Evolutionary conservation across 176 grass and related monocot species (phyloP), one percentile per base, ranked within the genome.

Genomic region (Lolium multiflorum): DNA sequence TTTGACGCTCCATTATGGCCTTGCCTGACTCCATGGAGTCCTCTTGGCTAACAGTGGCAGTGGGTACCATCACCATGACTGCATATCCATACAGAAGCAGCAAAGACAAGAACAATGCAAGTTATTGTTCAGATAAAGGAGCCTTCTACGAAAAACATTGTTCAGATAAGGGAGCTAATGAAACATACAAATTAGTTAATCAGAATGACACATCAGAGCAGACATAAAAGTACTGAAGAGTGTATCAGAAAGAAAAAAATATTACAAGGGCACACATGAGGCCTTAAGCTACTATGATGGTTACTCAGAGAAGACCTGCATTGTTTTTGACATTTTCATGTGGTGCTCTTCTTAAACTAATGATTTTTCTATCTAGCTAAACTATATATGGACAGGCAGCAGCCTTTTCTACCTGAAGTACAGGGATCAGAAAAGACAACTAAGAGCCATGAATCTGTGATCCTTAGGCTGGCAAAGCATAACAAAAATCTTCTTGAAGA

Each of bases 31-130:
- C 90, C 71, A 82, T 74, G 78, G 81, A 87, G 46, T 82, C 87
- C 24, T 93, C 81, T 81, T 89, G 66, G 58, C 84, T 78, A 28
- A 63, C 60, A 78, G 84, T 64, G 7, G 65, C 59, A 9, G 83
- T 54, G 86, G 54, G 75, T 81, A 89, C 81, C 59, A 86, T 91
- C 51, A 81, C 83, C 88, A 94, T 95, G 43, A 93, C 83, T 83
- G 90, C 89, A 64, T 85, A 86, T 51, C 71, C 85, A 21, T 63
- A 85, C 47, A 58, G 79, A 88, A 79, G 78, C 44, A 92, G 68
- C 2, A 80, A 87, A 43, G 65, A 84, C 20, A 82, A 61, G 52
- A 85, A 21, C 25, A 84, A 76, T 74, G 17, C 46, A 74, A 86
- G 66, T 48, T 65, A 74, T 46, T 77, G 39, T 18, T 80, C 71